Conservation (phyloP, 371 early-diverging fungal species). For the Mucor lusitanicus region DNA sequence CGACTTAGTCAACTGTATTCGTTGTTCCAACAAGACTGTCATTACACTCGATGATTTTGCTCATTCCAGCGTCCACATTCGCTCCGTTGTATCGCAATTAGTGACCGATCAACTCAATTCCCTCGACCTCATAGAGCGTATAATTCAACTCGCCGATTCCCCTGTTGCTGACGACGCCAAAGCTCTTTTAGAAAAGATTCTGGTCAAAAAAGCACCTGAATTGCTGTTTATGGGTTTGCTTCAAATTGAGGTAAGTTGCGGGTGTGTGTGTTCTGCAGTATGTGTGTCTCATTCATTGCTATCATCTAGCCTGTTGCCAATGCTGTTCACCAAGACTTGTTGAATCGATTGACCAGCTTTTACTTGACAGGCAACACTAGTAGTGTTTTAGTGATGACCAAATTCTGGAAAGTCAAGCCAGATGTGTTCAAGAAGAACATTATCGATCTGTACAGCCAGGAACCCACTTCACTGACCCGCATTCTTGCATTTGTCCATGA, state of each 20-base stretch:
- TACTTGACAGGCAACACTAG: conserved; percentile 73
- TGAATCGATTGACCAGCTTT: conserved; percentile 63
- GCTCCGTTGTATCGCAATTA: conserved; percentile 53
- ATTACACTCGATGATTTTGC: conserved; percentile 59
- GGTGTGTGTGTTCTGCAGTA: not conserved
- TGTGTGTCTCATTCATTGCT: not conserved
- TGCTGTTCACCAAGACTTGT: conserved; percentile 67
- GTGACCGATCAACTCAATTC: conserved; percentile 73
- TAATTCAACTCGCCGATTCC: conserved; percentile 66
- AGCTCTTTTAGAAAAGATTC: conserved; percentile 61
- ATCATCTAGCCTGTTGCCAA: conserved; percentile 55
- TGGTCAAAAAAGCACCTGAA: conserved; percentile 73
- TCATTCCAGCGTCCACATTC: conserved; percentile 47
- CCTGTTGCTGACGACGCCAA: conserved; percentile 67
- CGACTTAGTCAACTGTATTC: conserved; percentile 49
- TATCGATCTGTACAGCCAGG: conserved; percentile 74
- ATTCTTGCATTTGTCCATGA: conserved; percentile 85
- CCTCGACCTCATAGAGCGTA: conserved; percentile 73
- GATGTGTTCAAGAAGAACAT: conserved; percentile 66
- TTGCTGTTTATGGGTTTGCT: conserved; percentile 76
- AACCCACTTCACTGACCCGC: conserved; percentile 70
- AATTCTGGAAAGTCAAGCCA: conserved; percentile 74
- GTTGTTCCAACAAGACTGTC: conserved; percentile 51
- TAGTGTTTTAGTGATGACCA: conserved; percentile 70
- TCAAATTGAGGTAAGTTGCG: conserved; percentile 56